Percentiles rank a stretch among this genome's conserved stretches.
phyloP scores from a whole-genome alignment of 2,329 filamentous ascomycete genomes.

The Xylaria sp. region DNA sequence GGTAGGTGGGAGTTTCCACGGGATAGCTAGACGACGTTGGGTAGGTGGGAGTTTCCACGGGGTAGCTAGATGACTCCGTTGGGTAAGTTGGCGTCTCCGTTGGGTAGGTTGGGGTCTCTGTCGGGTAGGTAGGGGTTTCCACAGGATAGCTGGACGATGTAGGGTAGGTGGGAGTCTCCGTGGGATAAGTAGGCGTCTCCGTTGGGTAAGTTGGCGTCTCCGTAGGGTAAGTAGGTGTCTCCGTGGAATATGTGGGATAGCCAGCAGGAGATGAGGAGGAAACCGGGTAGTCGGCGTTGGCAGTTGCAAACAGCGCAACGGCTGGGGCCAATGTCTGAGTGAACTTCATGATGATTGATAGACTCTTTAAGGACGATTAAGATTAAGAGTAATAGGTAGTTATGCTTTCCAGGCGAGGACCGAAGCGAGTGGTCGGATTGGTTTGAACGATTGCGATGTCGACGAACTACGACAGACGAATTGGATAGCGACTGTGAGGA shows the following conservation, averaged over 20 bases:
- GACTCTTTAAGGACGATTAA: slow-evolving; percentile 31
- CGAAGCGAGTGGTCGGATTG: slow-evolving; percentile 37
- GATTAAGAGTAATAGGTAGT: slow-evolving; percentile 39
- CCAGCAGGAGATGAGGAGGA: slow-evolving; percentile 9
- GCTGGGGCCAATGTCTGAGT: slow-evolving; percentile 48
- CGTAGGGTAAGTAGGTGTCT: slow-evolving; percentile 40
- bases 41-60: slow-evolving; percentile 21
- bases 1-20: slow-evolving; percentile 10
- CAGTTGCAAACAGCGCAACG: slow-evolving; percentile 48
- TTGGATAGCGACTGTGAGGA: slow-evolving; percentile 43
- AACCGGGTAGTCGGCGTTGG: slow-evolving; percentile 39
- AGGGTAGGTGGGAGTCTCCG: slow-evolving; percentile 1
- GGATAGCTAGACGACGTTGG: slow-evolving; percentile 52
- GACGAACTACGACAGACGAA: slow-evolving; percentile 35
- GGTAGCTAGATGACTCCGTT: slow-evolving; percentile 14
- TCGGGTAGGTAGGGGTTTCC: slow-evolving; percentile 14
- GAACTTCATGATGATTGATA: slow-evolving; percentile 51
- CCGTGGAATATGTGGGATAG: slow-evolving; percentile 22
- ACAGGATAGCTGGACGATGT: slow-evolving; percentile 12
- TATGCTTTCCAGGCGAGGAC: slow-evolving; percentile 38
- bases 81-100: slow-evolving; percentile 16
- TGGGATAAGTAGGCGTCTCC: slow-evolving; percentile 16
- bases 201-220: slow-evolving; percentile 53
- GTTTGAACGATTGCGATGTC: slow-evolving; percentile 31
- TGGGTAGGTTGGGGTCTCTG: slow-evolving; percentile 22